phyloP scores from a whole-genome alignment of 352 stramenopile species.

The Phytophthora sansomeana region DNA sequence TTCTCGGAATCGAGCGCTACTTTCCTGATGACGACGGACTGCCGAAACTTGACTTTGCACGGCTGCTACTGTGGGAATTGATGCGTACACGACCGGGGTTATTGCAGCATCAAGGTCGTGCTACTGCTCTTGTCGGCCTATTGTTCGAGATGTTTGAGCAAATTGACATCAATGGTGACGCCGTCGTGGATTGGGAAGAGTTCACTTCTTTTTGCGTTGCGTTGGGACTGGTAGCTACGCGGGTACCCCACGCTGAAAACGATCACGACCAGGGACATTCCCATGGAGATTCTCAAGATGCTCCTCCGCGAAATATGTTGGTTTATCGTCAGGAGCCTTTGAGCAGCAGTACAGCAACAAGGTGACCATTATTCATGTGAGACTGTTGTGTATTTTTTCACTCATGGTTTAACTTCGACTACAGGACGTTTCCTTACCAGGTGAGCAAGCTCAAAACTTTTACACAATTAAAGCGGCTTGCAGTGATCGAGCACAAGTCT shows the following conservation, averaged over 20 bases:
- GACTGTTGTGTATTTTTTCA: neutral
- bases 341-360: conserved; percentile 20
- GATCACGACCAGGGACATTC: conserved; percentile 34
- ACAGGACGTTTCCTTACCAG: conserved; percentile 73
- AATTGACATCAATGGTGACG: conserved; percentile 88
- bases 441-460: conserved; percentile 63
- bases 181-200: conserved; percentile 83
- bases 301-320: conserved; percentile 26
- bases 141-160: conserved; percentile 85
- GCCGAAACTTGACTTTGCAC: conserved; percentile 58
- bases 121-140: conserved; percentile 48
- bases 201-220: conserved; percentile 86
- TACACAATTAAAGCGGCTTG: conserved; percentile 53
- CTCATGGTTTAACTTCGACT: neutral
- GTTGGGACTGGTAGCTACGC: conserved; percentile 64
- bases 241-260: conserved; percentile 28
- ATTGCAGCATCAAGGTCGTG: conserved; percentile 37
- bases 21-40: conserved; percentile 53
- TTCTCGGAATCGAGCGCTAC: conserved; percentile 60
- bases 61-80: conserved; percentile 56
- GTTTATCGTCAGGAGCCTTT: conserved; percentile 39
- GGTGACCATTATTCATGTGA: conserved; percentile 5
- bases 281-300: conserved; percentile 24
- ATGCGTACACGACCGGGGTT: conserved; percentile 55
- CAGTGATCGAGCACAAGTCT: conserved; percentile 72